Evolutionary conservation across 345 rosid species (phyloP), one percentile per base, ranked within the genome.

Genomic region (Linum trigynum): DNA sequence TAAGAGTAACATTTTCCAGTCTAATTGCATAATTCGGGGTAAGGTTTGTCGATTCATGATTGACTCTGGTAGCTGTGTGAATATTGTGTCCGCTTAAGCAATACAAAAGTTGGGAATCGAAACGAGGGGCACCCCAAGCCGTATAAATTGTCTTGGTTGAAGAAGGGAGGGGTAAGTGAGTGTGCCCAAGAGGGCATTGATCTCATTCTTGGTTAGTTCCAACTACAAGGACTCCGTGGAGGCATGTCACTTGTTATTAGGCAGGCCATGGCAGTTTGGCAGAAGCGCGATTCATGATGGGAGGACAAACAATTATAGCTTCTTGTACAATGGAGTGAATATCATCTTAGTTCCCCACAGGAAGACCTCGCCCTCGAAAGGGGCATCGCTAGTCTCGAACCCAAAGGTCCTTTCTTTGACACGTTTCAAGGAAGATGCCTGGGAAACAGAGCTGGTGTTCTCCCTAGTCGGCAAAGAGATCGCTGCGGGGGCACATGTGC

Each of bases 41-140:
- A 59, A 67, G 53, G 63, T 67, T 5, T 67, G 42, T 67, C 37
- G 35, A 1, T 1, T 58, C 7, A 37, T 67, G 8, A 43, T 67
- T 1, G 41, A 59, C n/a, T 1, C 8, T n/a, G 57, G 64, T 23
- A 59, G 38, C 4, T 58, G 37, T 37, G 57, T 23, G 35, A 59
- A 23, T 23, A 23, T 23, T 23, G 32, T 23, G 32, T 23, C 32
- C 32, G 32, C 32, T 23, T 23, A 23, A 67, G 10, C 38, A 7
- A 15, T 59, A 7, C 9, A 59, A 2, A 48, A 50, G 23, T 51
- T 57, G 7, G 42, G 17, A 1, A 3, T 67, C 1, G 14, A 3
- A 3, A 45, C 10, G 57, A 59, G 14, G 5, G 9, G 7, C 57
- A 59, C 6, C 70, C 7, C 4, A 12, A 42, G 5, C 70, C 37